phyloP scores from a whole-genome alignment of 2,329 filamentous ascomycete species.

The Claviceps pusilla region DNA sequence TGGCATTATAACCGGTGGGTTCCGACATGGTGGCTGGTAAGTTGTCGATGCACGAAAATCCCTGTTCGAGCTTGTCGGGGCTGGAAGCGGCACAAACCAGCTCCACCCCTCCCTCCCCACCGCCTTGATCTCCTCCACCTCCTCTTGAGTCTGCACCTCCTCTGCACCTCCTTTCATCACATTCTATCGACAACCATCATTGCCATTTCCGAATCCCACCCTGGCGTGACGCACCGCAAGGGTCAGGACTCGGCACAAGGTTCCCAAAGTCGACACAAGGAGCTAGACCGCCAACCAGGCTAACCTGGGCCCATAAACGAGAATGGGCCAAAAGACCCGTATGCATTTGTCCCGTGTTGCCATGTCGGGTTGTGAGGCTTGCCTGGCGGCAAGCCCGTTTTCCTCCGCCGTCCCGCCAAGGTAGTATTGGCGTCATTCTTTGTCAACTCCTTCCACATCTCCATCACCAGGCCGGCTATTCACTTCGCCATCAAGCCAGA shows the following conservation, averaged over 20 bases:
- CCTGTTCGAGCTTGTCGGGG: background rate
- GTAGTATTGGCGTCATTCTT: background rate
- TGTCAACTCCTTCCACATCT: background rate
- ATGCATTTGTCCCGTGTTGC: conserved; percentile 1
- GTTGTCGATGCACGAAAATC: background rate
- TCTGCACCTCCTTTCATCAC: background rate
- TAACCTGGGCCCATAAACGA: background rate
- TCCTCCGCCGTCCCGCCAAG: background rate
- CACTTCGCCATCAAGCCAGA: background rate
- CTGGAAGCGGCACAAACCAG: background rate
- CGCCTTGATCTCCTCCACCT: background rate
- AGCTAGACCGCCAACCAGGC: background rate
- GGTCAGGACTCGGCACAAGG: conserved; percentile 1
- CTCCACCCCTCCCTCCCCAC: background rate
- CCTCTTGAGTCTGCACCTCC: background rate
- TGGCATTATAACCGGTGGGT: background rate
- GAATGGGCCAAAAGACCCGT: conserved; percentile 1
- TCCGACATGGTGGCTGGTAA: background rate
- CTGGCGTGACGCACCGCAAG: conserved; percentile 1
- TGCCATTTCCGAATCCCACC: background rate
- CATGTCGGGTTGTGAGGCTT: conserved; percentile 2
- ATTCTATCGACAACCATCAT: background rate
- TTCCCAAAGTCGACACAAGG: background rate
- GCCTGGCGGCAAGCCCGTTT: background rate
- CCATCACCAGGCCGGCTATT: background rate